Evolutionary conservation across 106 monocot species (phyloP).

Genomic region (Acorus gramineus): DNA sequence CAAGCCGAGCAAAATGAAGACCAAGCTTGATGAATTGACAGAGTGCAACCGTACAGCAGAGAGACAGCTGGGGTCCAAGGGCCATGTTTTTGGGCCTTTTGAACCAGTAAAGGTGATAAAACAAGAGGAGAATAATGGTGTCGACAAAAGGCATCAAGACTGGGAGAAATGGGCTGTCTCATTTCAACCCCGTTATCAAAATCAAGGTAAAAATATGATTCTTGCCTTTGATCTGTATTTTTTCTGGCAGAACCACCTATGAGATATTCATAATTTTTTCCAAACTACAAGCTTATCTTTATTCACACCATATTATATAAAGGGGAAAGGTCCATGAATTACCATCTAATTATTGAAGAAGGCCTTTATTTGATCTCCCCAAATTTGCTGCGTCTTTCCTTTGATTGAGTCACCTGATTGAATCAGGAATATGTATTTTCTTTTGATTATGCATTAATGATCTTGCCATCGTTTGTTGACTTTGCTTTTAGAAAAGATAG

Average conservation of each 20-base stretch:
- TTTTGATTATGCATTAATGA: too few relatives aligned
- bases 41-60: slow-evolving; percentile 57
- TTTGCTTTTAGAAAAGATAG: too few relatives aligned
- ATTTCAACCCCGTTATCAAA: slow-evolving; percentile 65
- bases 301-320: too few relatives aligned
- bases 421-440: too few relatives aligned
- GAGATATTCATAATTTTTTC: background rate
- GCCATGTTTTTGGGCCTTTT: slow-evolving; percentile 79
- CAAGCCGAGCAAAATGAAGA: slow-evolving; percentile 24
- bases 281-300: too few relatives aligned
- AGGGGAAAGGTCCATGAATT: too few relatives aligned
- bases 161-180: slow-evolving; percentile 67
- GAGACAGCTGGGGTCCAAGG: slow-evolving; percentile 37
- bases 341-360: too few relatives aligned
- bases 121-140: background rate
- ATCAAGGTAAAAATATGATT: slow-evolving; percentile 46
- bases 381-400: too few relatives aligned
- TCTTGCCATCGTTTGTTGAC: too few relatives aligned
- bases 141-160: slow-evolving; percentile 14
- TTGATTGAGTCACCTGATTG: too few relatives aligned
- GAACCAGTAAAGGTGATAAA: slow-evolving; percentile 26
- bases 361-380: too few relatives aligned
- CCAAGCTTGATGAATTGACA: slow-evolving; percentile 20
- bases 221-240: background rate
- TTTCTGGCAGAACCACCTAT: background rate